phyloP scores from a whole-genome alignment of 192 early-diverging fungal species.

The Funneliformis mosseae region DNA sequence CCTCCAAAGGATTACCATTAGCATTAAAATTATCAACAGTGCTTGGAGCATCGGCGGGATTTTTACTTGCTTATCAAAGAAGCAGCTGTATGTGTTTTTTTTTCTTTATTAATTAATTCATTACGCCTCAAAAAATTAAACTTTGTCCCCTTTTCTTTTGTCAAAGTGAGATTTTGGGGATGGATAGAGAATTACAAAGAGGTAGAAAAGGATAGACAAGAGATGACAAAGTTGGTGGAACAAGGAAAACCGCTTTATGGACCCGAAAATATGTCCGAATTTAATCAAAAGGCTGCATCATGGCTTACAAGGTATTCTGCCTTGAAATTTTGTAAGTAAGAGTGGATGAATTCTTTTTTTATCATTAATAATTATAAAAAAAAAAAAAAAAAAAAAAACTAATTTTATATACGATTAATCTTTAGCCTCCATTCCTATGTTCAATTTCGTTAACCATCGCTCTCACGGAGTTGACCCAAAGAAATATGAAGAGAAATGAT shows the following conservation, averaged over 20 bases:
- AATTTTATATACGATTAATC: not conserved
- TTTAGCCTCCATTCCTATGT: conserved; percentile 67
- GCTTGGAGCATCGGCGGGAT: conserved; percentile 66
- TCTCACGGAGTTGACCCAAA: conserved; percentile 65
- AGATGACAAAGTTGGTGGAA: conserved; percentile 62
- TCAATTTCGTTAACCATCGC: conserved; percentile 80
- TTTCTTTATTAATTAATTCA: not conserved
- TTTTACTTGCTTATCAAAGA: conserved; percentile 75
- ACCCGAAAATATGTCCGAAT: conserved; percentile 52
- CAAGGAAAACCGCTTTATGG: conserved; percentile 74
- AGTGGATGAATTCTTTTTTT: conserved; percentile 17
- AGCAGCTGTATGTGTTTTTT: conserved; percentile 63
- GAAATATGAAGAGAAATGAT: conserved; percentile 10
- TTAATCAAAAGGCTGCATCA: conserved; percentile 63
- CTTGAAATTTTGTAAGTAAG: conserved; percentile 59
- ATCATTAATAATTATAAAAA: too few species aligned
- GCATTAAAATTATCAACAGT: conserved; percentile 56
- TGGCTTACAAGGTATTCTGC: conserved; percentile 68
- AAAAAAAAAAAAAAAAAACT: not conserved
- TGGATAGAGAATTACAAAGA: conserved; percentile 86
- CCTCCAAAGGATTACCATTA: conserved; percentile 43
- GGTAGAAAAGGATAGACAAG: conserved; percentile 64
- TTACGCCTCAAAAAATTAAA: not conserved
- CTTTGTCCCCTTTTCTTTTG: not conserved
- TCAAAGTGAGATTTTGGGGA: conserved; percentile 88